Evolutionary conservation across 2,329 filamentous ascomycete genomes (phyloP), one percentile per base, ranked within the genome.

Genomic region (Colletotrichum abscissum): DNA sequence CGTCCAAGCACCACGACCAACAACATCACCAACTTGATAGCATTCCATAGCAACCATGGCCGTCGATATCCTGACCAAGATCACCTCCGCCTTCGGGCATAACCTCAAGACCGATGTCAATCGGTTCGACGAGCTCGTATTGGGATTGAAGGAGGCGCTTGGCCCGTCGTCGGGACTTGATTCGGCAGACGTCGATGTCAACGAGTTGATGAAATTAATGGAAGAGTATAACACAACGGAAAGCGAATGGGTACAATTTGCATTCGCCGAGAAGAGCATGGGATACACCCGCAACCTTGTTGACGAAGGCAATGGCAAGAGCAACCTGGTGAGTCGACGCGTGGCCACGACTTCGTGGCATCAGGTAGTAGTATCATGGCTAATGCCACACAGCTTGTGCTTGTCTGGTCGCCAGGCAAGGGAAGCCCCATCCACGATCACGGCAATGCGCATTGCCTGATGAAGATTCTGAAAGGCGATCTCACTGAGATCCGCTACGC

Each of bases 281-380:
- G 89, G 89, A 1, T 98, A 98, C 82, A 98, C 95, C 14, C 87
- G 95, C 68, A 98, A 98, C 80, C 88, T 98, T 4, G 95, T 98
- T 57, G 94, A 97, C 79, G 93, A 95, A 80, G 94, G 95, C 3
- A 98, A 98, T 77, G 95, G 85, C 72, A 94, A 94, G 82, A 92
- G 91, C 79, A 94, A 94, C 78, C 81, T 94, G 81, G 91, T 93
- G 83, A 79, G 89, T 83, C 57, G 9, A 73, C 59, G 14, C 19
- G 46, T 68, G 9, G 57, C 70, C 59, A 74, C 73, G 55, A 74
- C 67, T 72, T 75, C 75, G 80, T 84, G 75, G 83, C 78, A 60
- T 19, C 38, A 42, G 38, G 38, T 73, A 77, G 38, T 73, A 77
- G 72, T 76, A 19, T 71, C 71, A 69, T 65, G 76, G 75, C 54